Percentiles rank a stretch among this genome's conserved stretches.
Evolutionary conservation across 1,139 yeast genomes (phyloP).

Genomic region (Pichia sp.): DNA sequence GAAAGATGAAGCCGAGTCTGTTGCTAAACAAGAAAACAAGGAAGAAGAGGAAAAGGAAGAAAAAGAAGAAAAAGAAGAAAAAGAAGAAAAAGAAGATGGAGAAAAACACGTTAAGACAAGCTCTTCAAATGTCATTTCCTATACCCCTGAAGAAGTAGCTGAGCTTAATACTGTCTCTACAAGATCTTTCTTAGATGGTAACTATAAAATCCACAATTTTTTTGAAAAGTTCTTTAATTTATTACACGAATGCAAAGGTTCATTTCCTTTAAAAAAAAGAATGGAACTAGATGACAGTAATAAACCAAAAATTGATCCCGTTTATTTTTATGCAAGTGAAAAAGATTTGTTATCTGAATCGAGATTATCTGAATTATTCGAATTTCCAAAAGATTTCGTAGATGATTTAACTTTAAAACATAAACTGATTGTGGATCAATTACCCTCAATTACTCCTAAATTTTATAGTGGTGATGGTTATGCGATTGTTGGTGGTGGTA

Average conservation of each 20-base stretch:
- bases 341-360: conserved; percentile 22
- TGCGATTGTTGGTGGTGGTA: conserved; percentile 59
- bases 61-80: no score
- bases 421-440: conserved; percentile 20
- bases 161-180: conserved; percentile 8
- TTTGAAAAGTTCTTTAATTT: conserved; percentile 25
- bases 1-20: no score
- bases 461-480: conserved; percentile 46
- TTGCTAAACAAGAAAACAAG: no score
- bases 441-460: conserved; percentile 21
- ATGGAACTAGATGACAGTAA: conserved; percentile 21
- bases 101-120: no score
- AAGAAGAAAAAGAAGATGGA: no score
- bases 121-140: no score
- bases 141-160: not conserved
- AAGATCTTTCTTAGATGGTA: conserved; percentile 24
- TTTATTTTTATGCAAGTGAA: conserved; percentile 22
- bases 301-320: conserved; percentile 25
- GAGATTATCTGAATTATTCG: conserved; percentile 19
- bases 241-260: conserved; percentile 21
- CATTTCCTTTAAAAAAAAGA: conserved; percentile 25
- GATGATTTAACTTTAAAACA: conserved; percentile 26
- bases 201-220: conserved; percentile 23
- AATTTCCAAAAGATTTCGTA: conserved; percentile 24
- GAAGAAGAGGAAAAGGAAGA: no score